Evolutionary conservation across 257 asterid species (phyloP).

Genomic region (Solanum medicagineum): DNA sequence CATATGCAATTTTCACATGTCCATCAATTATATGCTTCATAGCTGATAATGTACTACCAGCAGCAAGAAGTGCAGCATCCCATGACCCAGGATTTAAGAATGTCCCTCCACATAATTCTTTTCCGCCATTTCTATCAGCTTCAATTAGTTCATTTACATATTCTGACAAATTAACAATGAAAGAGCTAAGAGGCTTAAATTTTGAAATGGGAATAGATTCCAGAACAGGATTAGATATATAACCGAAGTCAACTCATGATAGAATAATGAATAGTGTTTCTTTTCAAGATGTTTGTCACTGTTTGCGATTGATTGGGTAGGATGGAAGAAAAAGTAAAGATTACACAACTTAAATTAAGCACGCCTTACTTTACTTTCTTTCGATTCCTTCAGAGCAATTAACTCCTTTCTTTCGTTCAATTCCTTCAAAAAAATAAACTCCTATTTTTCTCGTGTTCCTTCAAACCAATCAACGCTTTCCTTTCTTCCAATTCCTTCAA

Average conservation of each 20-base stretch:
- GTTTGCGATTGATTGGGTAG: background rate
- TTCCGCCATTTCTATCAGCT: slow-evolving; percentile 50
- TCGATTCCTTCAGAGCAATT: background rate
- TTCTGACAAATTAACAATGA: slow-evolving; percentile 23
- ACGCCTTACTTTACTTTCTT: background rate
- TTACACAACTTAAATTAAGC: background rate
- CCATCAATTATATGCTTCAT: slow-evolving; percentile 64
- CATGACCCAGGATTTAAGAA: slow-evolving; percentile 82
- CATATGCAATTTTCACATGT: slow-evolving; percentile 39
- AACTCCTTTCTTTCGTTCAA: background rate
- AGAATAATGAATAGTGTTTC: background rate
- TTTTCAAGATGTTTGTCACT: background rate
- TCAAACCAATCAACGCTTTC: background rate
- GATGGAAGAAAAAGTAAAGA: background rate
- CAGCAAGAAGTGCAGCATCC: slow-evolving; percentile 84
- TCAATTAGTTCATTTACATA: slow-evolving; percentile 62
- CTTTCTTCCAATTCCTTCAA: background rate
- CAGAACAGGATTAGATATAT: background rate
- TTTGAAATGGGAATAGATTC: background rate
- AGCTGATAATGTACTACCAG: slow-evolving; percentile 80
- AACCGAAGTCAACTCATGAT: background rate
- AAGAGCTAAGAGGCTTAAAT: background rate
- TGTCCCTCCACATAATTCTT: slow-evolving; percentile 51
- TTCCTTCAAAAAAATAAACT: background rate
- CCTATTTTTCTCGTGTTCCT: background rate